phyloP scores from a whole-genome alignment of 352 stramenopile species.

The Globisporangium heterothallicum region DNA sequence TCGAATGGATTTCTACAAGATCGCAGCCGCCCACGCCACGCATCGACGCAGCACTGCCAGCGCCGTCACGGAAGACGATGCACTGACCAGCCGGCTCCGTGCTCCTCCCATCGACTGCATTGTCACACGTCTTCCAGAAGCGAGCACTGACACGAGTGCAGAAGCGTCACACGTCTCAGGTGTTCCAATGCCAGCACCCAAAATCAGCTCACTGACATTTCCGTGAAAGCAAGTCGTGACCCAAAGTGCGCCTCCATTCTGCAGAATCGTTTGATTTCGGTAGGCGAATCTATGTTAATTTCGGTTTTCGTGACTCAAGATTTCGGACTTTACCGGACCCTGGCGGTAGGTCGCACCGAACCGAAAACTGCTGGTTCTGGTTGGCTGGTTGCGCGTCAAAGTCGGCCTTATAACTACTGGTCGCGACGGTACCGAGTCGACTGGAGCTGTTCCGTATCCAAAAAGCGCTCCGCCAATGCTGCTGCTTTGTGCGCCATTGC shows the following conservation, averaged over 20 bases:
- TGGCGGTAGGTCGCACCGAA: no score
- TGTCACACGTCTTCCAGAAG: neutral
- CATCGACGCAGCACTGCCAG: neutral
- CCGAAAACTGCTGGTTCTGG: slow-evolving; percentile 12
- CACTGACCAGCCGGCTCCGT: neutral
- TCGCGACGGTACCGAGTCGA: neutral
- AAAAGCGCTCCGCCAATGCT: neutral
- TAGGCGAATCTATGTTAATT: neutral
- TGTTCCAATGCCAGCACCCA: neutral
- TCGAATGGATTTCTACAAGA: slow-evolving; percentile 13
- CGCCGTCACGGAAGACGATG: neutral
- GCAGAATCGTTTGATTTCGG: neutral
- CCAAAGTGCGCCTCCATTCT: no score
- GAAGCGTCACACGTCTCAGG: slow-evolving; percentile 8
- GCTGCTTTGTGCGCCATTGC: slow-evolving; percentile 1
- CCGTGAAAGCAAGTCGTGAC: neutral
- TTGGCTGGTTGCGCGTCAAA: neutral
- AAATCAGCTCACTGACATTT: neutral
- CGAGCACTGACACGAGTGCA: neutral
- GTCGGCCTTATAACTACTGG: slow-evolving; percentile 3
- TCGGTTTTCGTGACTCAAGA: neutral
- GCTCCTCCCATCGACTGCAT: neutral
- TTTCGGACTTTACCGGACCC: neutral
- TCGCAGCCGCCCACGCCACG: slow-evolving; percentile 1
- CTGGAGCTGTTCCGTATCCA: neutral